Conservation (phyloP, 257 asterid genomes). For the Nicotiana attenuata region DNA sequence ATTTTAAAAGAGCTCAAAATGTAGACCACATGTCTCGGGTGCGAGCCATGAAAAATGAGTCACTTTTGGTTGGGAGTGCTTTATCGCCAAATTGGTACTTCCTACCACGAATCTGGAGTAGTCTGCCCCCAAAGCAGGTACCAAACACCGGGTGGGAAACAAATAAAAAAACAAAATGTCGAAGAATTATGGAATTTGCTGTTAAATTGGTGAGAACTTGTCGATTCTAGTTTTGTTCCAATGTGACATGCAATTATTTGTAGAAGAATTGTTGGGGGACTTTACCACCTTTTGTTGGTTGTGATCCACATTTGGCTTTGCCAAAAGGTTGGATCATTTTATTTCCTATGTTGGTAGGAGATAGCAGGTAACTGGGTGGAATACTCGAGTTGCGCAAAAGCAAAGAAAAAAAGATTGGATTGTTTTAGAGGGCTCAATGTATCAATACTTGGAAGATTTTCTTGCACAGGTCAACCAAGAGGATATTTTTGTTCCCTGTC, state of each 20-base stretch:
- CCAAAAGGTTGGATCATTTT: slow-evolving; percentile 1
- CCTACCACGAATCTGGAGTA: no score
- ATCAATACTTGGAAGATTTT: neutral
- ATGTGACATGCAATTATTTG: neutral
- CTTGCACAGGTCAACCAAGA: neutral
- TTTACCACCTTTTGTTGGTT: slow-evolving; percentile 4
- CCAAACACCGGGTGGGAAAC: no score
- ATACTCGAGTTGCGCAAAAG: no score
- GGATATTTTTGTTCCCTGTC: neutral
- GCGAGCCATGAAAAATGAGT: no score
- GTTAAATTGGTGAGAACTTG: neutral
- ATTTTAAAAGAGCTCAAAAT: neutral
- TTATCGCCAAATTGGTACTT: no score
- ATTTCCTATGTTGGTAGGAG: no score
- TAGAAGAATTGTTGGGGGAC: neutral
- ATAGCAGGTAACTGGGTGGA: no score
- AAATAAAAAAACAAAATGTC: no score
- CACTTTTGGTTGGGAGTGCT: no score
- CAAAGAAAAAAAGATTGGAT: no score
- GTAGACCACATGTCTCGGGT: neutral
- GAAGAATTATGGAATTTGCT: neutral
- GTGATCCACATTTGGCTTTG: neutral
- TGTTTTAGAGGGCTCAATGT: neutral
- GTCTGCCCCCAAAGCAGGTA: no score
- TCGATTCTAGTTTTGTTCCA: neutral